These are phyloP conservation scores for Cyclocybe cylindracea DNA, from an alignment of 768 basidiomycete genomes.

Conservation along the genomic window DNA sequence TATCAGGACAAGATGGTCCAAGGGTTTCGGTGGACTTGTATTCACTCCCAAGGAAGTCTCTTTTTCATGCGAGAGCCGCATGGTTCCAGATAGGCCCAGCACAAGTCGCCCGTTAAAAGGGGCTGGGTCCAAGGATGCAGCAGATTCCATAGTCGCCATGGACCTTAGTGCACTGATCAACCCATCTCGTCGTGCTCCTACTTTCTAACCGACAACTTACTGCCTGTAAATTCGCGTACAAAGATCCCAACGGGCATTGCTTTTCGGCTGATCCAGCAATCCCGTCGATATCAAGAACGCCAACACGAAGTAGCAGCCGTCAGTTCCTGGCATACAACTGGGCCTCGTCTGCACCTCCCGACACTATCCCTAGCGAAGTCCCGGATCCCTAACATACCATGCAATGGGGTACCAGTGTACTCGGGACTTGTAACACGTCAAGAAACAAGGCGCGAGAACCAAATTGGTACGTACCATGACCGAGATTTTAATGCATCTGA, in stretches of 20 bases:
- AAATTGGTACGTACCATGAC: conserved; percentile 32
- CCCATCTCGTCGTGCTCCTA: neutral
- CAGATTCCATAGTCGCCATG: conserved; percentile 3
- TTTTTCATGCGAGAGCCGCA: no score
- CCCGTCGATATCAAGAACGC: conserved; percentile 26
- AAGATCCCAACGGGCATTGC: conserved; percentile 41
- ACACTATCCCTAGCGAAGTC: conserved; percentile 28
- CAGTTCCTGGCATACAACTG: conserved; percentile 43
- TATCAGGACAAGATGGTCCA: no score
- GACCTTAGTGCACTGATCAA: neutral
- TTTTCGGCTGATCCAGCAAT: conserved; percentile 26
- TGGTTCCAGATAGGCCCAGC: no score
- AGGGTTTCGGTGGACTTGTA: no score
- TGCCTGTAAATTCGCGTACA: conserved; percentile 12
- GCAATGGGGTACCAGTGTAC: conserved; percentile 36
- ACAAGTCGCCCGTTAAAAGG: no score
- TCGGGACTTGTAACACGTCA: conserved; percentile 26
- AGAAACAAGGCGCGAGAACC: conserved; percentile 35
- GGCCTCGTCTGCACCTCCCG: conserved; percentile 37
- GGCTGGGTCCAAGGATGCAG: conserved; percentile 1
- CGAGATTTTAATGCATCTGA: no score
- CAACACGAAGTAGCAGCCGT: conserved; percentile 27
- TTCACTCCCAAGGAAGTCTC: no score
- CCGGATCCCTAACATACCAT: conserved; percentile 35
- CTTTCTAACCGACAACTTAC: neutral